Conservation (phyloP, 2,329 filamentous ascomycete genomes). For the Cladosporium sp. region DNA sequence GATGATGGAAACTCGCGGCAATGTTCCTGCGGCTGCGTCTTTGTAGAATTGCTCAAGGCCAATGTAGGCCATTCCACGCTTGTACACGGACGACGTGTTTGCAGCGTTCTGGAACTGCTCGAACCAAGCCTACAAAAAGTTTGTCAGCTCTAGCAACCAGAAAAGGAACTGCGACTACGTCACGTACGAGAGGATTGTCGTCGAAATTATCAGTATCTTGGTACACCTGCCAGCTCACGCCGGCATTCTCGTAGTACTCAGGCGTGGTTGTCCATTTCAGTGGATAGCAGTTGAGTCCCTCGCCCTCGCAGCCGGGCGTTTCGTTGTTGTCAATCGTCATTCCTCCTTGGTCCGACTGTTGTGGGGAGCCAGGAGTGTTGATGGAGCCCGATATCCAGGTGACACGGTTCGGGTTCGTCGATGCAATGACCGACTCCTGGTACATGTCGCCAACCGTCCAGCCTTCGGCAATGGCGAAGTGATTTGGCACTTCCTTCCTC, state of each 20-base stretch:
- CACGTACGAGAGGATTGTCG: constrained; percentile 46
- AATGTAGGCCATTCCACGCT: constrained; percentile 45
- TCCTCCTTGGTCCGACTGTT: too few relatives aligned
- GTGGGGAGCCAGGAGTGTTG: constrained; percentile 43
- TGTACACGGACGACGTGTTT: constrained; percentile 38
- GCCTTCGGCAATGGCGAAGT: constrained; percentile 52
- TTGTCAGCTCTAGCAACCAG: too few relatives aligned
- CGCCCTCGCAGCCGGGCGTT: constrained; percentile 39
- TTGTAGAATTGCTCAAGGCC: constrained; percentile 49
- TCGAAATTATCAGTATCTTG: constrained; percentile 50
- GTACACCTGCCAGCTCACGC: constrained; percentile 45
- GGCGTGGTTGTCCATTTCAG: constrained; percentile 49
- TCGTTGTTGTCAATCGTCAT: constrained; percentile 52
- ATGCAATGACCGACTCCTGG: constrained; percentile 48
- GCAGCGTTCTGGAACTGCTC: constrained; percentile 48
- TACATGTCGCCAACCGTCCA: constrained; percentile 57
- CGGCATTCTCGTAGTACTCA: constrained; percentile 49
- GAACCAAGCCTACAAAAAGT: constrained; percentile 40
- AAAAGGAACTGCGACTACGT: too few relatives aligned
- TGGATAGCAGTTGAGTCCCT: constrained; percentile 49
- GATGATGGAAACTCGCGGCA: constrained; percentile 51
- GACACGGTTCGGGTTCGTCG: constrained; percentile 52
- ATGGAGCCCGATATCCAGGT: constrained; percentile 50
- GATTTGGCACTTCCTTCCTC: constrained; percentile 50
- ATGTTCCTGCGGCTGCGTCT: constrained; percentile 47